Conservation (phyloP, 2,329 filamentous ascomycete genomes). For the Neofusicoccum umdonicola region DNA sequence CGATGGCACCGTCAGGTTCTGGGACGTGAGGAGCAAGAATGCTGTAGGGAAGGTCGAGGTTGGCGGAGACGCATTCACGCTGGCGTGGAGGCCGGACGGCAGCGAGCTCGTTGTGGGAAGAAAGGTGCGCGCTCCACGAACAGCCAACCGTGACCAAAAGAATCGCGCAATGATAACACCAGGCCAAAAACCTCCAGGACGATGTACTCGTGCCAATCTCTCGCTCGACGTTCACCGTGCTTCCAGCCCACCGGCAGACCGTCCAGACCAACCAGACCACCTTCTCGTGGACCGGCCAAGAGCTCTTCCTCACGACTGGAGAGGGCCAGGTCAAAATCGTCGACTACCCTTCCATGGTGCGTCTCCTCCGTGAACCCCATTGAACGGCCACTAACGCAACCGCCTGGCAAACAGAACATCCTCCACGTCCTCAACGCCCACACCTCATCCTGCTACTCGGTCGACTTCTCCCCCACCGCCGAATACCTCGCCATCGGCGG, state of each 20-base stretch:
- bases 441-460: conserved; percentile 67
- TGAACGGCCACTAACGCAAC: neutral
- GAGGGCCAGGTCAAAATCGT: conserved; percentile 71
- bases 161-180: neutral
- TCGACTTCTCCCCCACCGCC: conserved; percentile 68
- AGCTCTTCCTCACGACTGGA: conserved; percentile 68
- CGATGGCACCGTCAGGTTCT: conserved; percentile 74
- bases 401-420: conserved; percentile 30
- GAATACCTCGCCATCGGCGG: conserved; percentile 72
- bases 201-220: conserved; percentile 64
- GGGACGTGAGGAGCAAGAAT: conserved; percentile 73
- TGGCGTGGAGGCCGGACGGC: conserved; percentile 69
- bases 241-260: conserved; percentile 60
- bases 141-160: too few relatives aligned
- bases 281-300: conserved; percentile 71
- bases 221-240: conserved; percentile 55
- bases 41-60: conserved; percentile 68
- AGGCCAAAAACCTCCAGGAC: conserved; percentile 43
- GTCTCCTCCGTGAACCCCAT: conserved; percentile 23
- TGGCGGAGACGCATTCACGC: conserved; percentile 65
- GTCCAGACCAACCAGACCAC: conserved; percentile 69
- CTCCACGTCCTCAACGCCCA: conserved; percentile 66
- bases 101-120: conserved; percentile 69
- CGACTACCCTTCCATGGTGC: conserved; percentile 37
- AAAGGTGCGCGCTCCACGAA: conserved; percentile 53